A percentile compares a stretch with the other conserved stretches of the same genome.
Conservation (phyloP, 495 filamentous ascomycete species). For the Penicillium manginii region DNA sequence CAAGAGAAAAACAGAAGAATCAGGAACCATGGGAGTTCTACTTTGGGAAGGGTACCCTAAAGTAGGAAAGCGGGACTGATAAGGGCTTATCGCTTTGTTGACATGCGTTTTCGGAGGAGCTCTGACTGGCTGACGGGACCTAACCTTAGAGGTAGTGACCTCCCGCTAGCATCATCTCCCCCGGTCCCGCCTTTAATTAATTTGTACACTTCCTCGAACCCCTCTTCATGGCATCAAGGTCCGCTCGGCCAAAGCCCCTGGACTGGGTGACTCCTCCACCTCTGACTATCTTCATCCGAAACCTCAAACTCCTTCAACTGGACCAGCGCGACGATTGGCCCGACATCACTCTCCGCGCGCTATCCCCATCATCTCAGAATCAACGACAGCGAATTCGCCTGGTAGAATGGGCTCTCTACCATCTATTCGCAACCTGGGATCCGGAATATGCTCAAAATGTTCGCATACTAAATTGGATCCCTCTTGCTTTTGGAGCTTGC, state of each 20-base stretch:
- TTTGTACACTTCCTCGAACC: background rate
- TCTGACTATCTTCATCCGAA: constrained; percentile 73
- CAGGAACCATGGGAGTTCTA: too few relatives aligned
- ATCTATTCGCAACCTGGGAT: constrained; percentile 82
- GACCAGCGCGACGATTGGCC: constrained; percentile 80
- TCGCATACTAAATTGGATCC: constrained; percentile 13
- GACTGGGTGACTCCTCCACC: constrained; percentile 53
- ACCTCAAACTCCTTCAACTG: constrained; percentile 77
- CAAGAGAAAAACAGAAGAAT: constrained; percentile 16
- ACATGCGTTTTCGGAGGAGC: constrained; percentile 1
- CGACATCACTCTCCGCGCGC: constrained; percentile 61
- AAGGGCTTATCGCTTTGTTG: constrained; percentile 29
- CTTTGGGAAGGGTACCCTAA: too few relatives aligned
- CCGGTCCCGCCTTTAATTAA: background rate
- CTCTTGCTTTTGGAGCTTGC: too few relatives aligned
- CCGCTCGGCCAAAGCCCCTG: constrained; percentile 37
- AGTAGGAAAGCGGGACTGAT: constrained; percentile 4
- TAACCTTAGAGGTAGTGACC: too few relatives aligned
- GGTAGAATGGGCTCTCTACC: constrained; percentile 84
- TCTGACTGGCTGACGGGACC: too few relatives aligned
- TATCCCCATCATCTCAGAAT: constrained; percentile 69
- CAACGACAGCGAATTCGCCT: constrained; percentile 78
- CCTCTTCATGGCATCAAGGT: constrained; percentile 39
- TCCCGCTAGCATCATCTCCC: too few relatives aligned
- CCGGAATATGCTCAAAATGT: constrained; percentile 71